These are phyloP conservation scores for Galerina sulciceps DNA, from an alignment of 768 basidiomycete species.

Conservation along the genomic window DNA sequence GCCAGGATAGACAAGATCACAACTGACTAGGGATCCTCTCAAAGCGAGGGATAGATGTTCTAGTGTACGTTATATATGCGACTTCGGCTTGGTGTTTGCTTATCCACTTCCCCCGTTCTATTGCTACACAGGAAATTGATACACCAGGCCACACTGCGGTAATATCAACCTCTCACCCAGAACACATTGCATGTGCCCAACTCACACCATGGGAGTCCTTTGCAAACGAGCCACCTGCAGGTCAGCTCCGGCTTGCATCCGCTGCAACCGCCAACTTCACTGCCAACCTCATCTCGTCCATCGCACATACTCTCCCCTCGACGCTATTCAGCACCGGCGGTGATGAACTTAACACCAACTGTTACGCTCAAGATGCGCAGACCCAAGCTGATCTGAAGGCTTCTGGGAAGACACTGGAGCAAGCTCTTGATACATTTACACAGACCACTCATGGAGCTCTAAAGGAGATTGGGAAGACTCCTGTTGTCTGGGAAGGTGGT, in stretches of 20 bases:
- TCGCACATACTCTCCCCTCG: conserved; percentile 57
- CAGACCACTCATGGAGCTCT: conserved; percentile 62
- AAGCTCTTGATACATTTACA: conserved; percentile 69
- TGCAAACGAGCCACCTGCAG: conserved; percentile 79
- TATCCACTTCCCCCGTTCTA: background rate
- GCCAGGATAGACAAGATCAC: conserved; percentile 31
- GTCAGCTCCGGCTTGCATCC: conserved; percentile 78
- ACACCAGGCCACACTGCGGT: conserved; percentile 81
- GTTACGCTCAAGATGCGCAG: conserved; percentile 64
- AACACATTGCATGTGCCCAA: conserved; percentile 70
- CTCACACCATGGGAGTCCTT: conserved; percentile 61
- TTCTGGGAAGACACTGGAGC: conserved; percentile 56
- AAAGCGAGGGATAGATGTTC: conserved; percentile 74
- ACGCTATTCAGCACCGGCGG: conserved; percentile 81
- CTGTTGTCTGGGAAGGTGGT: conserved; percentile 82
- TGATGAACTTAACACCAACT: conserved; percentile 74
- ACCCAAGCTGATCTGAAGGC: conserved; percentile 60
- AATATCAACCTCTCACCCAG: conserved; percentile 69
- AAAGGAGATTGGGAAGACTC: conserved; percentile 62
- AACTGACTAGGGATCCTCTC: background rate
- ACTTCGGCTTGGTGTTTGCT: background rate
- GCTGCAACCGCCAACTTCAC: conserved; percentile 65
- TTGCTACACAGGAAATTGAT: conserved; percentile 66
- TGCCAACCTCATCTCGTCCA: conserved; percentile 50
- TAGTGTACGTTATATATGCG: conserved; percentile 47